Evolutionary conservation across 208 protist species (phyloP), one percentile per base, ranked within the genome.

Genomic region (Acanthamoeba lenticulata): DNA sequence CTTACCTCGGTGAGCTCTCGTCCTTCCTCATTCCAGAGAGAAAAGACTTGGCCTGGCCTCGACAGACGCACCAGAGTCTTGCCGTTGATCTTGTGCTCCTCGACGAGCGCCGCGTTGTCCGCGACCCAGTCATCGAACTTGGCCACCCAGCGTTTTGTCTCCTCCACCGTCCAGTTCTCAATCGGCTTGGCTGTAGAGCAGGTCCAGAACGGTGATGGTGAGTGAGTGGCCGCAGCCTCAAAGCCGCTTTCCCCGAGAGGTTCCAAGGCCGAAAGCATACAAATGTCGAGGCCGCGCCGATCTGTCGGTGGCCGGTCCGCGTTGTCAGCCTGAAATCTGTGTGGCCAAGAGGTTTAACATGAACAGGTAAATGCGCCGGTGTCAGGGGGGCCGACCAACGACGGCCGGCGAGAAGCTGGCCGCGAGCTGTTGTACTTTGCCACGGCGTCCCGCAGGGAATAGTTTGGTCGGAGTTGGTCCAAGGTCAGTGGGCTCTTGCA

Each of bases 381-480:
- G 65, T 38, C n/a, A 38, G 65, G n/a, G n/a, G n/a, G n/a, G n/a
- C n/a, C n/a, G n/a, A n/a, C n/a, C n/a, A n/a, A n/a, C n/a, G n/a
- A n/a, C n/a, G n/a, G n/a, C n/a, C n/a, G n/a, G n/a, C n/a, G n/a
- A n/a, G n/a, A n/a, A n/a, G n/a, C n/a, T n/a, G n/a, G n/a, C n/a
- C 24, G 32, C 36, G 9, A 42, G 67, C 38, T 19, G 5, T 79
- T 38, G 45, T 69, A 91, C 85, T 72, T 91, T 17, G 17, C 36
- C 6, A 91, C 85, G 27, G 85, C 85, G 24, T 72, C 60, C 3
- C 85, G 49, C 34, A 91, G 60, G 19, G 57, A 74, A 29, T 72
- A 91, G 55, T 91, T 91, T 34, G 85, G 85, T 91, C 60, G 49
- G 60, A 91, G 85, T 21, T 91, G 38, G 49, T 91, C 52, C 19